These are phyloP conservation scores for Bonia amplexicaulis DNA, from an alignment of 176 grass and related monocot genomes.

Conservation along the genomic window DNA sequence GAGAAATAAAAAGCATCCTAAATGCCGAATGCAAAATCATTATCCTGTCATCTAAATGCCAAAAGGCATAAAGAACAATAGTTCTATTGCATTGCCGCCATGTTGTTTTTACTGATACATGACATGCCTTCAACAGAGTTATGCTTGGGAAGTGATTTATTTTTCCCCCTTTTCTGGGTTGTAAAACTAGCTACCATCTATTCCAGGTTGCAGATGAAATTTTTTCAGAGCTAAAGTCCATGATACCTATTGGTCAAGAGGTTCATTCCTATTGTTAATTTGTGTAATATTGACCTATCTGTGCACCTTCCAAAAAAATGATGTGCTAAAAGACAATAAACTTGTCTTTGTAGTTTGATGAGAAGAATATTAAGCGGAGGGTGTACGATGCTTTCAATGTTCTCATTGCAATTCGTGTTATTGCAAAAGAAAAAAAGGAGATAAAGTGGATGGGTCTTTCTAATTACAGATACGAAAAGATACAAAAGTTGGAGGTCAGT, in stretches of 20 bases:
- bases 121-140: neutral
- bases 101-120: constrained; percentile 5
- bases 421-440: constrained; percentile 92
- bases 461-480: constrained; percentile 53
- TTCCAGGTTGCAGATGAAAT: constrained; percentile 93
- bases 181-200: constrained; percentile 27
- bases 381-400: constrained; percentile 99
- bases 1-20: neutral
- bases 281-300: constrained; percentile 11
- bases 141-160: neutral
- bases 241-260: constrained; percentile 51
- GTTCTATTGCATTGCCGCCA: neutral
- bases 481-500: constrained; percentile 69
- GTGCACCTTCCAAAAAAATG: constrained; percentile 1
- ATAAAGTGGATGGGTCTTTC: constrained; percentile 91
- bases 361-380: constrained; percentile 90
- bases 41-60: constrained; percentile 4
- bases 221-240: constrained; percentile 57
- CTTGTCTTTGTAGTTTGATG: constrained; percentile 75
- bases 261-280: constrained; percentile 41
- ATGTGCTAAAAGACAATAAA: constrained; percentile 10
- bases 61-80: neutral
- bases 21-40: constrained; percentile 4
- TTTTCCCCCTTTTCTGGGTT: neutral
- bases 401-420: constrained; percentile 84